phyloP scores from a whole-genome alignment of 345 rosid species.

The Eucalyptus sp. region DNA sequence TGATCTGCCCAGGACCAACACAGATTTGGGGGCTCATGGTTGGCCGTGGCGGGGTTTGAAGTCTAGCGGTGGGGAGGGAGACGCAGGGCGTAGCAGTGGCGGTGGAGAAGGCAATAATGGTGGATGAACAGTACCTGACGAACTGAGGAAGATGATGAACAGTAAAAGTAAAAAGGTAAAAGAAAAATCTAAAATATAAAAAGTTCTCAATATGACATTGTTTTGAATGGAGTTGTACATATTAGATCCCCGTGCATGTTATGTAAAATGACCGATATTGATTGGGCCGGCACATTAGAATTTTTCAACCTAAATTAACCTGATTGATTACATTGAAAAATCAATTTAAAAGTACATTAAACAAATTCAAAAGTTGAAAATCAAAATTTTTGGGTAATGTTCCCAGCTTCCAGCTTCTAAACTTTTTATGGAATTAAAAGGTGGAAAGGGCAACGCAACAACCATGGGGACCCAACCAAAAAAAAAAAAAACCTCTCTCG shows the following conservation, averaged over 20 bases:
- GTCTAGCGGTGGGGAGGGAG: background rate
- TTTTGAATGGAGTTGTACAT: background rate
- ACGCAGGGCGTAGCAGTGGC: background rate
- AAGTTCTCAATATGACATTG: background rate
- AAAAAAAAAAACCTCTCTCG: background rate
- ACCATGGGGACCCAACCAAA: background rate
- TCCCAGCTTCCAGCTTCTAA: background rate
- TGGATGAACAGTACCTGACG: background rate
- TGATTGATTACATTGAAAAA: background rate
- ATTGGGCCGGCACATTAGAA: background rate
- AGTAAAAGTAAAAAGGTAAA: too few species aligned
- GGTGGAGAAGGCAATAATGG: background rate
- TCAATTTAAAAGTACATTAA: too few species aligned
- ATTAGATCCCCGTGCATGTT: rapidly evolving
- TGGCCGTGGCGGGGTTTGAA: background rate
- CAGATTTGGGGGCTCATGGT: background rate
- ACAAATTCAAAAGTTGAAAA: too few species aligned
- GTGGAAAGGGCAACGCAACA: background rate
- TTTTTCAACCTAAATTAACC: too few species aligned
- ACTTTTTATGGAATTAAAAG: background rate
- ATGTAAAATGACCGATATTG: rapidly evolving
- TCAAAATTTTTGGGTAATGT: background rate
- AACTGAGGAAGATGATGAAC: background rate
- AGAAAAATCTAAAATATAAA: too few species aligned
- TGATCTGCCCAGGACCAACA: background rate